Percentiles rank a stretch among this genome's conserved stretches.
Conservation (phyloP, 2,329 filamentous ascomycete genomes). For the Botrytis pseudocinerea region DNA sequence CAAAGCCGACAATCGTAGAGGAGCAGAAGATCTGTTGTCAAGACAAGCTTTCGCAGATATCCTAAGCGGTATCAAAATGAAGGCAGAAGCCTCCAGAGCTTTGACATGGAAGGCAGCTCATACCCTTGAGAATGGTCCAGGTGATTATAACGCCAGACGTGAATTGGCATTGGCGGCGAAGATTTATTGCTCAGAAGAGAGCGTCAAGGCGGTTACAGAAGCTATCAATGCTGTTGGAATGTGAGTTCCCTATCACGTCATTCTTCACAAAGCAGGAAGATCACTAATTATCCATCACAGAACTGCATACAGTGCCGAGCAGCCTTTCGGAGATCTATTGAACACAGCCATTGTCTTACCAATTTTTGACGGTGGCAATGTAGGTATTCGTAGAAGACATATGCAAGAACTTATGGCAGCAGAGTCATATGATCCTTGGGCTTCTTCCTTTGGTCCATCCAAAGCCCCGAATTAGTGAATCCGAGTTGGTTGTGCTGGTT, state of each 20-base stretch:
- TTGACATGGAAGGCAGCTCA: conserved; percentile 55
- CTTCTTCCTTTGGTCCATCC: conserved; percentile 38
- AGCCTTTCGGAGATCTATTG: conserved; percentile 47
- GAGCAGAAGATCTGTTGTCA: conserved; percentile 48
- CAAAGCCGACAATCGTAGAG: conserved; percentile 49
- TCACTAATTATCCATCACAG: conserved; percentile 22
- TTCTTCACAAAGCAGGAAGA: neutral
- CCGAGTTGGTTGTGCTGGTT: neutral
- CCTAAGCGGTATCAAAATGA: conserved; percentile 54
- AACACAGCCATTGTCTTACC: conserved; percentile 50
- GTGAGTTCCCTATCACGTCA: conserved; percentile 36
- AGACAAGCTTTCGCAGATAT: conserved; percentile 53
- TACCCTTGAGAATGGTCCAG: conserved; percentile 43
- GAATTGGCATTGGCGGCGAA: conserved; percentile 54
- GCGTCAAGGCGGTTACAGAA: conserved; percentile 50
- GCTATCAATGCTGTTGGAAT: conserved; percentile 55
- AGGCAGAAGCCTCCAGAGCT: conserved; percentile 49
- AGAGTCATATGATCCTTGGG: conserved; percentile 51
- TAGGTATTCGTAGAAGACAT: conserved; percentile 52
- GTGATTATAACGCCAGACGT: conserved; percentile 35
- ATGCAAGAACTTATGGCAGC: conserved; percentile 49
- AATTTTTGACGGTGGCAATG: conserved; percentile 56
- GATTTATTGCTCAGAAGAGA: conserved; percentile 52
- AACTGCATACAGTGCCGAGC: conserved; percentile 20
- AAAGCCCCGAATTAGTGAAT: neutral